Evolutionary conservation across 495 filamentous ascomycete species (phyloP), one percentile per base, ranked within the genome.

Genomic region (Xylaria palmicola): DNA sequence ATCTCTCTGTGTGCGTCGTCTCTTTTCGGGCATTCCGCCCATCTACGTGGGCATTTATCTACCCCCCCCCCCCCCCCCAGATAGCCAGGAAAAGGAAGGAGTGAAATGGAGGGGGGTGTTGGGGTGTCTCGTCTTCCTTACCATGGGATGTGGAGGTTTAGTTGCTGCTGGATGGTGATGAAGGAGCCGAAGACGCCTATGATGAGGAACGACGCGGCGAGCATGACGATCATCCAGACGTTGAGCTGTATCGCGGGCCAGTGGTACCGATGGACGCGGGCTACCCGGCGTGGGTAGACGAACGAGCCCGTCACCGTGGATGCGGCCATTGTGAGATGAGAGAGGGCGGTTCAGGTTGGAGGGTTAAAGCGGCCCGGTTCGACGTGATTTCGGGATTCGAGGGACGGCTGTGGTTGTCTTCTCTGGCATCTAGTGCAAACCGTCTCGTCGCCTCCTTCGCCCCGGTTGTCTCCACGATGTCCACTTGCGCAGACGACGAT

Each of bases 191-290:
- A 92, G n/a, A 97, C 84, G 10, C 93, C 95, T 24, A 98, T 83
- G 48, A 93, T 89, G 57, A 86, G 87, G 59, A 88, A 83, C 0
- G 88, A 87, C 6, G 89, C 86, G 0, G 88, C 84, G 1, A 98
- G 80, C 78, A 97, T 92, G 65, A 95, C 81, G 63, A 98, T 81
- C 64, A 95, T 87, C 90, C 95, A 96, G 65, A 97, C 76, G 72
- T 96, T 96, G 55, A 99, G 84, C 72, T 95, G 91, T 57, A 90
- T 76, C 67, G 95, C 91, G 2, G 95, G 95, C 94, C 94, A 99
- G 81, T 88, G 88, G 81, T 97, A 97, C 62, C 83, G 85, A 62
- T 89, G 85, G 32, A 86, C 79, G 34, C 78, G 77, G 41, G 76
- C 64, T 43, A 79, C 60, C 51, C 72, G 71, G 60, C 74, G 79